Base-by-base conservation (phyloP, 2,329 filamentous ascomycete species). In the Trichoderma sp. region DNA sequence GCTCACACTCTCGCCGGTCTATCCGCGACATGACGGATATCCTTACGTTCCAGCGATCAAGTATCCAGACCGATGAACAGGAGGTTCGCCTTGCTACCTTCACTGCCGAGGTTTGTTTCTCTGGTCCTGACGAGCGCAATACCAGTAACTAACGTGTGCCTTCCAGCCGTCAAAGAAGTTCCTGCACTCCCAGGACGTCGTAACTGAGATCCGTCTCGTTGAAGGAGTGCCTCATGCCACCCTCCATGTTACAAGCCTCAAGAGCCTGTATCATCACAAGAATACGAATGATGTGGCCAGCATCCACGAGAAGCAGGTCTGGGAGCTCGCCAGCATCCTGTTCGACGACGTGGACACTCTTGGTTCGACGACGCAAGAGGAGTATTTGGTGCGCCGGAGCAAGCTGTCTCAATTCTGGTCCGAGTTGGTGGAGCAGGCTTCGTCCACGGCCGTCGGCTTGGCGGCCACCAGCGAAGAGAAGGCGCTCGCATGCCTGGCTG, bases 281-380 rank as follows among this genome's bases (percentile, higher is more conserved):
- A 77, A 78, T 45, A 72, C 75, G 69, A 78, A 74, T 21, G 76
- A 79, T 68, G 78, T 80, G 17, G 81, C 81, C 24, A 81, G 77
- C 62, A 76, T 80, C 21, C 86, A 92, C 65, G 92, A 96, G 76
- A 86, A 88, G 72, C 82, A 87, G 15, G 87, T 95, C 1, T 99
- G 96, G 95, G 85, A 92, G 67, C 82, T 99, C 43, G 89, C 92
- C 1, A 90, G 91, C 65, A 88, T 97, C 44, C 83, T 99, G 3
- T 99, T 97, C 72, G 93, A 97, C 69, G 82, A 88, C n/a, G 68
- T 87, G 12, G 79, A 67, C 2, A 56, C 79, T 17, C 73, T 83
- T 34, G 77, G 80, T 2, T 65, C 76, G 3, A 79, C 82, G 1
- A 79, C 82, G 1, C 71, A 79, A 12, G 72, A 76, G 0, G 71